Conservation (phyloP, 1,284 basidiomycete species). For the Cystobasidiaceae sp. region DNA sequence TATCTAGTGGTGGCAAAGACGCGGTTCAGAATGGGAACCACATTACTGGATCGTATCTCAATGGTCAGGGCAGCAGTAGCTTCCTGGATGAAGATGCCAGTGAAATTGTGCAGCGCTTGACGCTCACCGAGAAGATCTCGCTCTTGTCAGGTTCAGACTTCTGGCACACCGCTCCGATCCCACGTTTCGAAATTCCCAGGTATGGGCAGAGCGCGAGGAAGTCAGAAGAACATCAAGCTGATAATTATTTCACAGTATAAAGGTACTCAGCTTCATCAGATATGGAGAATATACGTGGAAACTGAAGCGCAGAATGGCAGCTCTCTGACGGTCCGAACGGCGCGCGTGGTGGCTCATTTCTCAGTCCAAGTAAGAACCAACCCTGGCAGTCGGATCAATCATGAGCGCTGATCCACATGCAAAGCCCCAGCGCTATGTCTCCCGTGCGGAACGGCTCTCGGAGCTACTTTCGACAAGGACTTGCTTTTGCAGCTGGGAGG, state of each 20-base stretch:
- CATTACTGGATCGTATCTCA: too few species aligned
- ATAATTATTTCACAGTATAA: neutral
- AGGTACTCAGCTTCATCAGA: neutral
- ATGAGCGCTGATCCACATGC: too few species aligned
- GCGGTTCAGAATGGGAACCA: neutral
- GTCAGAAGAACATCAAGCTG: neutral
- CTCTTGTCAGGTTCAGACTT: neutral
- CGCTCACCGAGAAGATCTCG: conserved; percentile 4
- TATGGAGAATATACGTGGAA: neutral
- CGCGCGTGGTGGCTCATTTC: neutral
- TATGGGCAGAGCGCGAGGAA: neutral
- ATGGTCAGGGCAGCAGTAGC: neutral
- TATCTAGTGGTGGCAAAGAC: neutral
- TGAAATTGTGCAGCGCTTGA: neutral
- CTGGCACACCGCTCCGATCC: neutral
- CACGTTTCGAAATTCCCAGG: conserved; percentile 1
- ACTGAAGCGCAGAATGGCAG: neutral
- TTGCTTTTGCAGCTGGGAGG: conserved; percentile 56
- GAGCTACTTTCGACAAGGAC: conserved; percentile 65
- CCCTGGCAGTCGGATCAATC: too few species aligned
- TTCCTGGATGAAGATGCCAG: neutral
- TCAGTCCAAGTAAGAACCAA: neutral
- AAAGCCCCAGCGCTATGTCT: conserved; percentile 1
- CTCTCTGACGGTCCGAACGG: conserved; percentile 38
- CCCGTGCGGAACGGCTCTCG: conserved; percentile 61